phyloP scores from a whole-genome alignment of 1,139 yeast species.

The Candida pseudoviswanathii region DNA sequence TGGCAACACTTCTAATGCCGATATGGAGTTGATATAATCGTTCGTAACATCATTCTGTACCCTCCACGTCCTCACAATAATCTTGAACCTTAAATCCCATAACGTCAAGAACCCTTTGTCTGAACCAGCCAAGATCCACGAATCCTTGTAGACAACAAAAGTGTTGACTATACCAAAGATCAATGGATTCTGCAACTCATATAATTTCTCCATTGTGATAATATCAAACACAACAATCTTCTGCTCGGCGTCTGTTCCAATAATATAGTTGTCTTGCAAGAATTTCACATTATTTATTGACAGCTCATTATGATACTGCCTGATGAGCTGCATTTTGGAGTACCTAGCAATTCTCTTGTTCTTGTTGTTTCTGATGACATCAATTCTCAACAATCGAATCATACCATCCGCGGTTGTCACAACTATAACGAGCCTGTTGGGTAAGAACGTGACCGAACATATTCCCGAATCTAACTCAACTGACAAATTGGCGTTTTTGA shows the following conservation, averaged over 20 bases:
- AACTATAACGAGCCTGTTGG: conserved; percentile 64
- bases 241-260: conserved; percentile 56
- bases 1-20: conserved; percentile 11
- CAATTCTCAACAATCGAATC: conserved; percentile 59
- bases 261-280: conserved; percentile 45
- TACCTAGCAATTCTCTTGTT: conserved; percentile 36
- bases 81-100: conserved; percentile 79
- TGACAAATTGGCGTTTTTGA: conserved; percentile 53
- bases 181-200: conserved; percentile 54
- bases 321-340: conserved; percentile 40
- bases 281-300: neutral
- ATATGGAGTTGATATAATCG: conserved; percentile 14
- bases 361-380: conserved; percentile 41
- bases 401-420: conserved; percentile 69
- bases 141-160: conserved; percentile 48
- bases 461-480: conserved; percentile 52
- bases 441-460: conserved; percentile 53
- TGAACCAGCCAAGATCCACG: conserved; percentile 78
- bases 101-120: conserved; percentile 68
- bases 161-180: conserved; percentile 67
- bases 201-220: conserved; percentile 52
- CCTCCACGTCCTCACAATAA: conserved; percentile 64
- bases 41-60: conserved; percentile 18
- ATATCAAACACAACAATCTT: conserved; percentile 61
- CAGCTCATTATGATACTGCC: conserved; percentile 34